phyloP scores from a whole-genome alignment of 805 yeast genomes.

The Kregervanrija pseudodelftensis region DNA sequence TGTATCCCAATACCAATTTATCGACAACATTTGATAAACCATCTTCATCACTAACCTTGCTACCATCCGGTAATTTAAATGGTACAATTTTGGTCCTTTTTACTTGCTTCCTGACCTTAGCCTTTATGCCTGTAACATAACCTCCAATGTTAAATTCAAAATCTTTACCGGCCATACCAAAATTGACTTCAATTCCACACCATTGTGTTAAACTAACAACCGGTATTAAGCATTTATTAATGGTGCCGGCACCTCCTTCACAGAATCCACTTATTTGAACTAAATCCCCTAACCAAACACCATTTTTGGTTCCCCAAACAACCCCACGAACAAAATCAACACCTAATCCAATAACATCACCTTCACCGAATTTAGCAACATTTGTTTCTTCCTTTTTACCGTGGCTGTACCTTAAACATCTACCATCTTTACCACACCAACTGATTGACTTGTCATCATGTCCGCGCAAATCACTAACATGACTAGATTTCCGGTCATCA shows the following conservation, averaged over 20 bases:
- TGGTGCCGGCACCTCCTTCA: slow-evolving; percentile 3
- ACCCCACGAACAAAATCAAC: slow-evolving; percentile 57
- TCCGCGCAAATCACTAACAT: slow-evolving; percentile 37
- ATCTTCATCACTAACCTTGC: slow-evolving; percentile 9
- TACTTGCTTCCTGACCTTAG: slow-evolving; percentile 14
- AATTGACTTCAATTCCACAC: slow-evolving; percentile 42
- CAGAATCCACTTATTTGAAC: slow-evolving; percentile 3
- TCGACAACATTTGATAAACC: slow-evolving; percentile 16
- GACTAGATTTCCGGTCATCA: slow-evolving; percentile 9
- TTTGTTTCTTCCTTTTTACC: slow-evolving; percentile 31
- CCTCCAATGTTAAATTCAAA: slow-evolving; percentile 44
- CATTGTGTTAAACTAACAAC: slow-evolving; percentile 38
- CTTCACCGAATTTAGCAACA: slow-evolving; percentile 40
- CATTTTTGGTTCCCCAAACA: slow-evolving; percentile 78
- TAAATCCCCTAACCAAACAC: slow-evolving; percentile 52
- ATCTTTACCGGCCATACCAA: slow-evolving; percentile 35
- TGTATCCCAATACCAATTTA: slow-evolving; percentile 33
- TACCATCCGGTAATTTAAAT: slow-evolving; percentile 7
- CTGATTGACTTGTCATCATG: slow-evolving; percentile 43
- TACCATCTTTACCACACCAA: slow-evolving; percentile 47
- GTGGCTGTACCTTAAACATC: slow-evolving; percentile 29
- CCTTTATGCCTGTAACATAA: slow-evolving; percentile 36
- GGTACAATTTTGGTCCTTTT: slow-evolving; percentile 8
- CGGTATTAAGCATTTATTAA: slow-evolving; percentile 28
- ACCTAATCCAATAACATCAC: slow-evolving; percentile 80